Conservation (phyloP, 129 eudicot genomes). For the Pittosporum tobira region DNA sequence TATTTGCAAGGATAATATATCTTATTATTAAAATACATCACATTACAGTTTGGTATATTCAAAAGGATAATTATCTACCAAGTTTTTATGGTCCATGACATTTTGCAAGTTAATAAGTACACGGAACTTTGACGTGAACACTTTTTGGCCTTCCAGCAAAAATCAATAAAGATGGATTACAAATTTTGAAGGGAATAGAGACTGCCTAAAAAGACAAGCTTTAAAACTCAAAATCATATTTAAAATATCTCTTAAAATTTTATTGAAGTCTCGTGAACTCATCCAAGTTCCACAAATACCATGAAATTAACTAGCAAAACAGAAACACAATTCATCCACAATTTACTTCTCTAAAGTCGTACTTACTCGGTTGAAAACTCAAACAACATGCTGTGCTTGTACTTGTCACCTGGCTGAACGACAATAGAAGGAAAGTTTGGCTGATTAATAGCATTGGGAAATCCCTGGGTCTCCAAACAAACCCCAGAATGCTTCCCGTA, state of each 20-base stretch:
- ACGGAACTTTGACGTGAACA: no score
- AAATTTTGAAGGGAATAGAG: neutral
- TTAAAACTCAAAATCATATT: neutral
- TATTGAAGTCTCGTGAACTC: no score
- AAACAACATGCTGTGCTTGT: conserved; percentile 71
- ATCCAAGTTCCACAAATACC: no score
- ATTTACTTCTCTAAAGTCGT: neutral
- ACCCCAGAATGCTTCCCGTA: conserved; percentile 69
- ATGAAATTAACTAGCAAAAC: no score
- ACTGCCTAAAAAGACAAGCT: neutral
- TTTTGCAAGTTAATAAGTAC: no score
- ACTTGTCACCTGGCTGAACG: conserved; percentile 72
- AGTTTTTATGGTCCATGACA: no score
- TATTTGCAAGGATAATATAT: no score
- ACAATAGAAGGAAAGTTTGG: conserved; percentile 65
- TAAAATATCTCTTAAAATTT: neutral
- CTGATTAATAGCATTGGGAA: conserved; percentile 74
- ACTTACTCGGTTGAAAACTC: conserved; percentile 67
- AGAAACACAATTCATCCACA: no score
- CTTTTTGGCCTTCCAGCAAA: neutral
- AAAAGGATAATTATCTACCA: no score
- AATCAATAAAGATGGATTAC: no score
- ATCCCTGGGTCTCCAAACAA: conserved; percentile 93
- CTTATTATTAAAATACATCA: no score
- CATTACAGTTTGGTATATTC: no score